Conservation (phyloP, 2,329 filamentous ascomycete species). For the Aplosporella prunicola region DNA sequence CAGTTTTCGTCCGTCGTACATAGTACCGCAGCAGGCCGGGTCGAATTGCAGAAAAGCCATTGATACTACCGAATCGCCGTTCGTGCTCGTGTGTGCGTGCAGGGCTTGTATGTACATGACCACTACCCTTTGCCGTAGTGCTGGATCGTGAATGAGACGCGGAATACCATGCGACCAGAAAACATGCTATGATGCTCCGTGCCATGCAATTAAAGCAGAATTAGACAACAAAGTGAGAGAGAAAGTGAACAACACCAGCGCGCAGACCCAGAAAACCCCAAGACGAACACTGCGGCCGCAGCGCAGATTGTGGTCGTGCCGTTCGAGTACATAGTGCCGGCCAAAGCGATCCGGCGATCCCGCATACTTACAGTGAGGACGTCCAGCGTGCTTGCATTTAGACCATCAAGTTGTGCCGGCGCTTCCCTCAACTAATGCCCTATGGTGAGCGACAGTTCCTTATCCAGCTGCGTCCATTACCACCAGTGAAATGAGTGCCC, state of each 20-base stretch:
- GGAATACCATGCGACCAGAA: constrained; percentile 7
- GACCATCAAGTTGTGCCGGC: too few species aligned
- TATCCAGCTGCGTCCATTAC: constrained; percentile 6
- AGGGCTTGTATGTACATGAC: background rate
- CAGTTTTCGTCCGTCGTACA: too few species aligned
- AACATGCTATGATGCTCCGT: constrained; percentile 12
- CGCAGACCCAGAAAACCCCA: background rate
- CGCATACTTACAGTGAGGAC: constrained; percentile 3
- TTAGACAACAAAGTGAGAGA: background rate
- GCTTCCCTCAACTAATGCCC: too few species aligned
- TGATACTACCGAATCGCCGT: too few species aligned
- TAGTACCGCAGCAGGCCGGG: too few species aligned
- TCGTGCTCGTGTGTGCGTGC: constrained; percentile 1
- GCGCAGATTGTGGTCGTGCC: background rate
- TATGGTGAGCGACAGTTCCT: too few species aligned
- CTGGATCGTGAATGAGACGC: background rate
- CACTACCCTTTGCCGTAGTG: background rate
- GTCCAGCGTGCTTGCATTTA: constrained; percentile 7
- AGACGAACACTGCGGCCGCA: background rate
- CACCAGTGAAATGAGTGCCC: constrained; percentile 7
- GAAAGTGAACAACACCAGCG: background rate
- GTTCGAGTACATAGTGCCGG: constrained; percentile 8
- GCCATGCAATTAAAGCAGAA: constrained; percentile 8
- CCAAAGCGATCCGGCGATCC: constrained; percentile 5
- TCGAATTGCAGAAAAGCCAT: too few species aligned